phyloP scores from a whole-genome alignment of 108 stramenopile genomes.

The Cylindrotheca fusiformis region DNA sequence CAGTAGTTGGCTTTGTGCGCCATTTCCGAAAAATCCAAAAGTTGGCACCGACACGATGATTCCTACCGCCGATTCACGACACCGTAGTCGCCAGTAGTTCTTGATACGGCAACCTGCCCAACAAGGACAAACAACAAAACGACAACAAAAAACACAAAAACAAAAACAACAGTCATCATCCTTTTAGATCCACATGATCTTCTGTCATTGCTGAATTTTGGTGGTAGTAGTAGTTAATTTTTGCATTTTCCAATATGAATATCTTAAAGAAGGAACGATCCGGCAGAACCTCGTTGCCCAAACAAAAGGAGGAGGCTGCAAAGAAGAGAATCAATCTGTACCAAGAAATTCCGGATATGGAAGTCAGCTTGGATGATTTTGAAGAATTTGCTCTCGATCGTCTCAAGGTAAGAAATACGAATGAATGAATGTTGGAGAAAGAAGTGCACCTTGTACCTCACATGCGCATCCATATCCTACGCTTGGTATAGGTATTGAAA shows the following conservation, averaged over 20 bases:
- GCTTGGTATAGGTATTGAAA: constrained; percentile 72
- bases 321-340: constrained; percentile 35
- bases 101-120: too few species aligned
- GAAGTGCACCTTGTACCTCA: neutral
- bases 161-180: too few species aligned
- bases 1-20: too few species aligned
- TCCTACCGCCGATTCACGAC: too few species aligned
- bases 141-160: too few species aligned
- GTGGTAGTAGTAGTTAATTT: neutral
- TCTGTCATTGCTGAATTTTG: neutral
- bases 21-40: too few species aligned
- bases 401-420: constrained; percentile 60
- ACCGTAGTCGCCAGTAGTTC: too few species aligned
- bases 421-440: neutral
- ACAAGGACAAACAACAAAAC: too few species aligned
- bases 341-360: constrained; percentile 47
- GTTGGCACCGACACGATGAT: too few species aligned
- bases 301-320: neutral
- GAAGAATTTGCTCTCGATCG: constrained; percentile 83
- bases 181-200: too few species aligned
- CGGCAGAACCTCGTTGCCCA: neutral
- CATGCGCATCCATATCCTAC: neutral
- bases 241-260: constrained; percentile 15
- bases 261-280: constrained; percentile 14
- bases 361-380: constrained; percentile 84